Percentiles rank a stretch among this genome's conserved stretches.
phyloP scores from a whole-genome alignment of 163 green algal genomes.

The Scenedesmus sp. region DNA sequence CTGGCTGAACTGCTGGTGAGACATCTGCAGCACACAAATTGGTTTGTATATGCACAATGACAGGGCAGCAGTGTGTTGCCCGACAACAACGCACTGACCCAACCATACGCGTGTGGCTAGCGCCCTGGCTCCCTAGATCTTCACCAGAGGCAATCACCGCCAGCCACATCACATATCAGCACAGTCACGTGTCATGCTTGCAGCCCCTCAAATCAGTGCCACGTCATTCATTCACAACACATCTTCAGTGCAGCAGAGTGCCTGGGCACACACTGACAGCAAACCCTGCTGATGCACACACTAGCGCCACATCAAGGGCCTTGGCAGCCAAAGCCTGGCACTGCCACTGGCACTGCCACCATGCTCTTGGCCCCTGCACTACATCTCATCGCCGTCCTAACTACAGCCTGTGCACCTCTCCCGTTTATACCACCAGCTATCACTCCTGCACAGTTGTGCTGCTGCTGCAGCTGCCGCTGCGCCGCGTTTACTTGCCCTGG shows the following conservation, averaged over 20 bases:
- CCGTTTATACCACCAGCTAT: background rate
- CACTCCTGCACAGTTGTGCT: background rate
- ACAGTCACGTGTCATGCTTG: background rate
- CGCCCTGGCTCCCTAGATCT: background rate
- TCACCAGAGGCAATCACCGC: background rate
- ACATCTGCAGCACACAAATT: too few species aligned
- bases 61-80: too few species aligned
- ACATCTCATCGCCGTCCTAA: background rate
- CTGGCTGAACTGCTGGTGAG: too few species aligned
- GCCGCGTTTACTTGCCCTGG: background rate
- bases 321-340: background rate
- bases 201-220: background rate
- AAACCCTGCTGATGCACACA: background rate
- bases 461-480: background rate
- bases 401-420: background rate
- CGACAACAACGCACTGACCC: background rate
- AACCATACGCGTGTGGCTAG: background rate
- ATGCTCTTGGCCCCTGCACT: background rate
- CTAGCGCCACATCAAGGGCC: too few species aligned
- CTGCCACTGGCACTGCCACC: background rate
- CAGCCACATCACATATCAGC: background rate
- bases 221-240: background rate
- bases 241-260: background rate
- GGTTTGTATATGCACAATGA: too few species aligned
- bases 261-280: background rate